Percentiles rank a stretch among this genome's conserved stretches.
phyloP scores from a whole-genome alignment of 164 flowering plant species.

The Chimonanthus praecox region DNA sequence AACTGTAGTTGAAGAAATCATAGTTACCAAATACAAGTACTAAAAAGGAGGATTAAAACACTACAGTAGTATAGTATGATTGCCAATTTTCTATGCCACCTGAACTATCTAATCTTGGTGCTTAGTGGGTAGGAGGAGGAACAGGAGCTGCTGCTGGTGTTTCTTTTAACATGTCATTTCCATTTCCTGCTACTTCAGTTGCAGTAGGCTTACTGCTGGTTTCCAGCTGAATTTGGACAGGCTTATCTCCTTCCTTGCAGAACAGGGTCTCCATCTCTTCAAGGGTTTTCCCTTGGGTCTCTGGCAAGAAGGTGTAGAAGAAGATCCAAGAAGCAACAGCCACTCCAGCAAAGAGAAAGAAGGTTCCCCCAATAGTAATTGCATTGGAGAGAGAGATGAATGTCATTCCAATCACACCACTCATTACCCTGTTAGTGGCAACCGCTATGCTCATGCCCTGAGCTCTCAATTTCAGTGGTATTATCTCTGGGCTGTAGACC shows the following conservation, averaged over 20 bases:
- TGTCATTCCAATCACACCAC: constrained; percentile 9
- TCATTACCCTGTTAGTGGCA: constrained; percentile 3
- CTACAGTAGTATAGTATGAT: too few species aligned
- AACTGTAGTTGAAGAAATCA: too few species aligned
- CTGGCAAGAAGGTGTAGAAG: constrained; percentile 33
- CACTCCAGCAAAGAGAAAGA: constrained; percentile 6
- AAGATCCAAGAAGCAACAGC: constrained; percentile 1
- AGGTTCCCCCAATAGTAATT: constrained; percentile 9
- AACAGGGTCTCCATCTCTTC: constrained; percentile 56
- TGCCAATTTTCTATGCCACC: too few species aligned
- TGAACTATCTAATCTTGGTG: too few species aligned
- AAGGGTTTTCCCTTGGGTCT: constrained; percentile 51
- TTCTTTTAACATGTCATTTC: background rate
- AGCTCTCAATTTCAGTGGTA: constrained; percentile 8
- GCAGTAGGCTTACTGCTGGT: background rate
- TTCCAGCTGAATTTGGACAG: background rate
- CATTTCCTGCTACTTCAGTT: background rate
- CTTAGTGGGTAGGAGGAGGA: background rate
- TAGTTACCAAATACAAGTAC: too few species aligned
- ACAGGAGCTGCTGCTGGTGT: background rate
- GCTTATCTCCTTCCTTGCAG: background rate
- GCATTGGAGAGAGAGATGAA: constrained; percentile 8
- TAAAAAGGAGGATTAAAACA: too few species aligned
- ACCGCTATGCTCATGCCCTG: constrained; percentile 10
- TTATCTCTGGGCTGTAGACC: constrained; percentile 11